phyloP scores from a whole-genome alignment of 805 yeast species.

The Priceomyces melissophilus region DNA sequence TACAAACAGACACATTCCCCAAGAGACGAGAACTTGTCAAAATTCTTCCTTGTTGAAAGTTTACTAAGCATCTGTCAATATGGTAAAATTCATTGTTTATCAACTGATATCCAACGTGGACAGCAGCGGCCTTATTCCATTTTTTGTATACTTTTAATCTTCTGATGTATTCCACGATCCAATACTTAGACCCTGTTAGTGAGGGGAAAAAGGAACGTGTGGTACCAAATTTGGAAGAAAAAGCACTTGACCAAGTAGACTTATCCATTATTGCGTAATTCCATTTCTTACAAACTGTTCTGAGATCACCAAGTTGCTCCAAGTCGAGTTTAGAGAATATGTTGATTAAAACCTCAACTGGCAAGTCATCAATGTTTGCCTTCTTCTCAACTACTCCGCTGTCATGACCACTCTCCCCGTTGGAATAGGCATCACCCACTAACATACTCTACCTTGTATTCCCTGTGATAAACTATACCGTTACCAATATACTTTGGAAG shows the following conservation, averaged over 20 bases:
- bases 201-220: constrained; percentile 36
- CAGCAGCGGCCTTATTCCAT: constrained; percentile 37
- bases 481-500: too few species aligned
- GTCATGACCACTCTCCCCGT: too few species aligned
- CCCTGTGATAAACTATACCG: too few species aligned
- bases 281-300: constrained; percentile 51
- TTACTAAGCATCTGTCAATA: constrained; percentile 19
- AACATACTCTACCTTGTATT: too few species aligned
- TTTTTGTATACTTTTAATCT: constrained; percentile 31
- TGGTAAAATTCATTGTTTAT: constrained; percentile 25
- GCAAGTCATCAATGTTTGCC: constrained; percentile 33
- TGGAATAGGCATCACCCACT: too few species aligned
- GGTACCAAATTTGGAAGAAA: constrained; percentile 36
- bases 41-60: constrained; percentile 25
- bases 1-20: constrained; percentile 30
- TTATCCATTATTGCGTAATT: constrained; percentile 40
- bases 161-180: constrained; percentile 46
- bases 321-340: constrained; percentile 48
- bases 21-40: constrained; percentile 24
- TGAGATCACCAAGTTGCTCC: constrained; percentile 33
- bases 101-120: constrained; percentile 25
- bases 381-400: too few species aligned
- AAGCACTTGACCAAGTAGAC: constrained; percentile 47
- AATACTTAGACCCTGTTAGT: constrained; percentile 38
- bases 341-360: constrained; percentile 43